Conservation (phyloP, 2,329 filamentous ascomycete species). For the Aulographum hederae region DNA sequence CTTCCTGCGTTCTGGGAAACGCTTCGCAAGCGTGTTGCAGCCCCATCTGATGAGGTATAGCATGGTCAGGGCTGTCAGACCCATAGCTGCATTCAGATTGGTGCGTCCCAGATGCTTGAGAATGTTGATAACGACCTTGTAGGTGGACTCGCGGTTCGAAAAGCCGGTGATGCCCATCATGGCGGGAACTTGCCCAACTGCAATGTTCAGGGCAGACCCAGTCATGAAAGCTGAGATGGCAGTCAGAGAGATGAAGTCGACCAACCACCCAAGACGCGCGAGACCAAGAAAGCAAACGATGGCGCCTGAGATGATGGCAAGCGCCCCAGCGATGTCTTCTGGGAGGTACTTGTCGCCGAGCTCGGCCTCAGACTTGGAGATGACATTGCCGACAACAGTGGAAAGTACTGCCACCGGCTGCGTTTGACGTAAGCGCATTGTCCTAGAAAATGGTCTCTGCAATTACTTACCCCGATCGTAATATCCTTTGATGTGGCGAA, state of each 20-base stretch:
- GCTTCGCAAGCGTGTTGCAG: slow-evolving; percentile 49
- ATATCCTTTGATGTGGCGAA: slow-evolving; percentile 97
- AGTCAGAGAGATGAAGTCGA: slow-evolving; percentile 80
- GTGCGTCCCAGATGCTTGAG: slow-evolving; percentile 51
- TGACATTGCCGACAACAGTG: slow-evolving; percentile 65
- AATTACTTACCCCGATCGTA: slow-evolving; percentile 60
- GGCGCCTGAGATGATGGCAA: slow-evolving; percentile 59
- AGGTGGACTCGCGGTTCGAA: slow-evolving; percentile 59
- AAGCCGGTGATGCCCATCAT: slow-evolving; percentile 64
- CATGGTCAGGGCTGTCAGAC: slow-evolving; percentile 60
- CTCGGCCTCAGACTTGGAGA: slow-evolving; percentile 40
- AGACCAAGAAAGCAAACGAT: slow-evolving; percentile 68
- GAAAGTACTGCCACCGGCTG: slow-evolving; percentile 90
- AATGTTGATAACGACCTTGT: slow-evolving; percentile 66
- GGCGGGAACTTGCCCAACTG: slow-evolving; percentile 59
- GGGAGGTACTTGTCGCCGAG: slow-evolving; percentile 42
- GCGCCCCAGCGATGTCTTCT: slow-evolving; percentile 51
- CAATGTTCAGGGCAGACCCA: slow-evolving; percentile 80
- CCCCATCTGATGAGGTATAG: slow-evolving; percentile 49
- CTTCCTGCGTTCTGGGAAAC: slow-evolving; percentile 50
- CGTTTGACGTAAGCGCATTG: not conserved
- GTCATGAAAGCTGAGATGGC: slow-evolving; percentile 95
- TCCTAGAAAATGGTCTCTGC: slow-evolving; percentile 6
- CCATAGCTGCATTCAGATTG: slow-evolving; percentile 69
- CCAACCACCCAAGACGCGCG: slow-evolving; percentile 68